Evolutionary conservation across 352 stramenopile species (phyloP).

Genomic region (Thraustochytrium striatum): DNA sequence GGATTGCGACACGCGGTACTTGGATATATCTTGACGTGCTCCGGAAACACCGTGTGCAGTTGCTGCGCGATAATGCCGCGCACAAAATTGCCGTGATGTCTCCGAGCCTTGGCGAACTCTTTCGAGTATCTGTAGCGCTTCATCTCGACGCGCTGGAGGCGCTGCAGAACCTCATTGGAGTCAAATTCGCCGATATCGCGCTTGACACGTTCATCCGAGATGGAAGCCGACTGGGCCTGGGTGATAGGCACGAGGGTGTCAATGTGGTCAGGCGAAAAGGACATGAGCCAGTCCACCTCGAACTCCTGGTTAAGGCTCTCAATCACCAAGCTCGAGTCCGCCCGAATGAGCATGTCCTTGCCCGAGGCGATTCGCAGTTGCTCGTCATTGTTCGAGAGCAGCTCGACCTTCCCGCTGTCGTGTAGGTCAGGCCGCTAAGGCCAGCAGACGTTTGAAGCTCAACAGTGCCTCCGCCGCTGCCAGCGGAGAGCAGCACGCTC

Average conservation of each 20-base stretch:
- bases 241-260: conserved; percentile 80
- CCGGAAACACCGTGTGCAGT: conserved; percentile 77
- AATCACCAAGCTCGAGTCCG: not conserved
- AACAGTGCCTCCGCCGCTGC: conserved; percentile 38
- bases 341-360: not conserved
- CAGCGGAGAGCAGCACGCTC: conserved; percentile 60
- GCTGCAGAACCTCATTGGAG: conserved; percentile 77
- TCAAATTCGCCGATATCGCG: conserved; percentile 79
- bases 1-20: conserved; percentile 76
- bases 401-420: not conserved
- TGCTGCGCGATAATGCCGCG: conserved; percentile 87
- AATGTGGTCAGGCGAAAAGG: too few species aligned
- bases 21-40: conserved; percentile 76
- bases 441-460: conserved; percentile 4
- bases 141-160: conserved; percentile 76
- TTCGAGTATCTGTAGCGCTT: conserved; percentile 82
- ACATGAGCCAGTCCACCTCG: conserved; percentile 20
- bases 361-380: not conserved
- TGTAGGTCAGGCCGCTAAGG: not conserved
- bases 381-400: not conserved
- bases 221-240: conserved; percentile 76
- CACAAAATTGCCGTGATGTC: conserved; percentile 67
- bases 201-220: conserved; percentile 83
- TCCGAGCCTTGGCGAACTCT: conserved; percentile 73
- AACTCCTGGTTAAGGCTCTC: not conserved